Percentiles rank a stretch among this genome's conserved stretches.
Conservation (phyloP, 495 filamentous ascomycete species). For the Aspergillus baeticus region DNA sequence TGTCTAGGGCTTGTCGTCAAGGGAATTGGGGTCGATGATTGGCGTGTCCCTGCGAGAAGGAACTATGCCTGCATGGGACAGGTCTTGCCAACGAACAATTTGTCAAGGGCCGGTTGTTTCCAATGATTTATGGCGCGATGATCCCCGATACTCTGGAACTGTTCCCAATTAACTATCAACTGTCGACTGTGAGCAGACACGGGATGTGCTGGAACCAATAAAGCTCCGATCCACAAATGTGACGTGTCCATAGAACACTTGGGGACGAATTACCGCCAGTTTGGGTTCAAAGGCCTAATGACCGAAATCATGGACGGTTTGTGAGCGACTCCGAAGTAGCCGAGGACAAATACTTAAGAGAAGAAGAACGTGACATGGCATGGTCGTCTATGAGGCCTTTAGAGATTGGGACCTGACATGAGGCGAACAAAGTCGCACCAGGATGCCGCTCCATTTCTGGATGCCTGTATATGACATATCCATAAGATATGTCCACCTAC, state of each 20-base stretch:
- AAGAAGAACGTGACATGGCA: neutral
- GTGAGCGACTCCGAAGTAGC: neutral
- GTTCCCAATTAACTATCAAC: constrained; percentile 18
- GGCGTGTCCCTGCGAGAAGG: neutral
- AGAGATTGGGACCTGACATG: neutral
- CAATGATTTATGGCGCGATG: constrained; percentile 15
- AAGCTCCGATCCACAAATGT: constrained; percentile 17
- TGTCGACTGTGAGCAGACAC: constrained; percentile 9
- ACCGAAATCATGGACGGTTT: neutral
- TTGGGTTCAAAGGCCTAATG: neutral
- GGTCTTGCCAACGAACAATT: constrained; percentile 20
- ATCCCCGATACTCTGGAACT: constrained; percentile 17
- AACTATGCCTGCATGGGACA: constrained; percentile 16
- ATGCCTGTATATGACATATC: constrained; percentile 19
- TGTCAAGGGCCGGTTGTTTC: constrained; percentile 17
- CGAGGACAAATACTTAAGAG: neutral
- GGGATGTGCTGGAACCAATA: constrained; percentile 14
- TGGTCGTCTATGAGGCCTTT: neutral
- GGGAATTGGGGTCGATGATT: constrained; percentile 3
- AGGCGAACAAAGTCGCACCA: neutral
- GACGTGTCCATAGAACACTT: constrained; percentile 18
- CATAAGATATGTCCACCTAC: constrained; percentile 15
- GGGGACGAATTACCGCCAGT: neutral
- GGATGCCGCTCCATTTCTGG: neutral
- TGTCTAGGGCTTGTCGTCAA: neutral